Evolutionary conservation across 768 basidiomycete genomes (phyloP), one percentile per base, ranked within the genome.

Genomic region (Kwoniella sp.): DNA sequence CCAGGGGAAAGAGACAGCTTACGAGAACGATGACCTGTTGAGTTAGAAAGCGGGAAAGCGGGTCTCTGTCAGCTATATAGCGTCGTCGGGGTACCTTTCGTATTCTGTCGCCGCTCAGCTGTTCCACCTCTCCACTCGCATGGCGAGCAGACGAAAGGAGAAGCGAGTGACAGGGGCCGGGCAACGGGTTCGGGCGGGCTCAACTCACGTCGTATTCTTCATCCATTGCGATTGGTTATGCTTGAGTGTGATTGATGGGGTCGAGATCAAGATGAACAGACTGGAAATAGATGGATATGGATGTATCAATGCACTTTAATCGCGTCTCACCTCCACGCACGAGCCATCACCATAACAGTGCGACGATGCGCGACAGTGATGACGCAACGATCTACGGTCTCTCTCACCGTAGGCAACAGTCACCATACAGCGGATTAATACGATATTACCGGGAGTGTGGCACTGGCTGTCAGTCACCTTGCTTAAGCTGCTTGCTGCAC

Each of bases 191-290:
- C n/a, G n/a, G n/a, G n/a, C n/a, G n/a, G n/a, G n/a, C n/a, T n/a
- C n/a, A n/a, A 61, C 84, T 68, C 81, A 96, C 94, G 82, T 97
- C 94, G 84, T 97, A 98, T 85, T 92, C 90, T 85, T 98, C 95
- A 89, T 99, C 95, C 95, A 99, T 96, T 82, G 76, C 84, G 71
- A 34, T 30, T 54, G 48, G 1, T 41, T 58, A 45, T 25, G 47
- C 31, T 54, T 55, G 34, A 4, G 4, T 50, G 52, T 63, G 30
- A 48, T 57, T n/a, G 52, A 23, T 61, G 5, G 7, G 26, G 26
- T 17, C 34, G 23, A 26, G 23, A 17, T 22, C 23, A 31, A 26
- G 17, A 60, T 34, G 58, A 47, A 51, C 20, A 28, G 29, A 23
- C 20, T 22, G 31, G 20, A 15, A 12, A 28, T 30, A 15, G 23